Conservation (phyloP, 805 yeast species). For the Maudiozyma saulgeensis region DNA sequence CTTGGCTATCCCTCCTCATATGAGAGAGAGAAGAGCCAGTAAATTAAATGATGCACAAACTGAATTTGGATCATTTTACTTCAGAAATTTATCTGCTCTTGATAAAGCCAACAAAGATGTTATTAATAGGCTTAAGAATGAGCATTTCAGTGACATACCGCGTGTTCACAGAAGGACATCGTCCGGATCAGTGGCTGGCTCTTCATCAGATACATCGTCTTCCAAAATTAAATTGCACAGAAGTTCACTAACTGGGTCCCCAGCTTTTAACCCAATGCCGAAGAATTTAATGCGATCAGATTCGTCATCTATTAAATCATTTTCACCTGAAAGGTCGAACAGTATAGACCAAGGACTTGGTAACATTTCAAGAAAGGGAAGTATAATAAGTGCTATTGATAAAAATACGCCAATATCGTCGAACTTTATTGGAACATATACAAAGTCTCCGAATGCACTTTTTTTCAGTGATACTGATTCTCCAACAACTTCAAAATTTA, state of each 20-base stretch:
- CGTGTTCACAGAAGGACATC: conserved; percentile 26
- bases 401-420: background rate
- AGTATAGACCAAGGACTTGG: conserved; percentile 11
- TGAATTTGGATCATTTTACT: conserved; percentile 89
- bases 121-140: conserved; percentile 75
- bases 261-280: conserved; percentile 10
- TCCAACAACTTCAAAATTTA: conserved; percentile 16
- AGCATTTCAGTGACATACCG: conserved; percentile 43
- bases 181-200: conserved; percentile 29
- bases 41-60: conserved; percentile 57
- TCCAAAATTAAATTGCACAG: conserved; percentile 12
- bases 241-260: conserved; percentile 12
- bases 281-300: conserved; percentile 16
- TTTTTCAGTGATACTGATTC: conserved; percentile 17
- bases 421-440: background rate
- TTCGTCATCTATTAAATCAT: conserved; percentile 18
- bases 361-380: conserved; percentile 15
- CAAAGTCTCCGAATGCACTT: conserved; percentile 4
- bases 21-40: conserved; percentile 65
- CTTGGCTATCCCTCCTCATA: conserved; percentile 43
- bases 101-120: conserved; percentile 93
- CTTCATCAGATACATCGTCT: conserved; percentile 27
- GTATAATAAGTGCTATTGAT: conserved; percentile 9
- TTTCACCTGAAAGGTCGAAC: conserved; percentile 22
- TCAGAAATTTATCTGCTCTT: conserved; percentile 77